These are phyloP conservation scores for Aspergillus kassunensis DNA, from an alignment of 495 filamentous ascomycete species.

Conservation along the genomic window DNA sequence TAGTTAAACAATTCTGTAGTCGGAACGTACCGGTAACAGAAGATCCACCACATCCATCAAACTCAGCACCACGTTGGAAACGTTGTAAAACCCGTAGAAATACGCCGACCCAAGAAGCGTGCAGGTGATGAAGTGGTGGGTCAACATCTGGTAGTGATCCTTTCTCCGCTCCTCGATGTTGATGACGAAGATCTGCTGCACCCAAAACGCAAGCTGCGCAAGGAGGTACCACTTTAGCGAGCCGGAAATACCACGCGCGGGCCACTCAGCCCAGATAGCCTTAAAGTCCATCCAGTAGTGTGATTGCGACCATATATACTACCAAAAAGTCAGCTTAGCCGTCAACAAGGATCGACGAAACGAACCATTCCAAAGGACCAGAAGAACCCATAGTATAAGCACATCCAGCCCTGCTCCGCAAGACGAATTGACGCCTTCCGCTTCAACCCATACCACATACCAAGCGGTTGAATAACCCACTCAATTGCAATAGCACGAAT, in stretches of 20 bases:
- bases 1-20: background rate
- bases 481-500: slow-evolving; percentile 83
- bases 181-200: slow-evolving; percentile 91
- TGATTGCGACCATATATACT: slow-evolving; percentile 81
- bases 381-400: slow-evolving; percentile 72
- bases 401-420: slow-evolving; percentile 89
- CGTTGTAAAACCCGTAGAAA: slow-evolving; percentile 64
- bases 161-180: slow-evolving; percentile 92
- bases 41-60: slow-evolving; percentile 94
- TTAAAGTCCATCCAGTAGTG: slow-evolving; percentile 72
- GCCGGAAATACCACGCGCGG: slow-evolving; percentile 64
- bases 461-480: slow-evolving; percentile 76
- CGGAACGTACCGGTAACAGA: slow-evolving; percentile 63
- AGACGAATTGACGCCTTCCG: slow-evolving; percentile 74
- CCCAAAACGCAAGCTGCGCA: slow-evolving; percentile 85
- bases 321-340: slow-evolving; percentile 8
- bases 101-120: slow-evolving; percentile 75
- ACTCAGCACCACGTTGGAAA: slow-evolving; percentile 83
- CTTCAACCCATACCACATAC: slow-evolving; percentile 61
- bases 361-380: slow-evolving; percentile 84
- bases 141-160: slow-evolving; percentile 92
- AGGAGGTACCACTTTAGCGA: slow-evolving; percentile 88
- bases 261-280: slow-evolving; percentile 82
- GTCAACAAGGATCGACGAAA: slow-evolving; percentile 14
- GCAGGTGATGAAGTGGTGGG: slow-evolving; percentile 79